Evolutionary conservation across 495 filamentous ascomycete genomes (phyloP), one percentile per base, ranked within the genome.

Genomic region (Penicillium fimorum): DNA sequence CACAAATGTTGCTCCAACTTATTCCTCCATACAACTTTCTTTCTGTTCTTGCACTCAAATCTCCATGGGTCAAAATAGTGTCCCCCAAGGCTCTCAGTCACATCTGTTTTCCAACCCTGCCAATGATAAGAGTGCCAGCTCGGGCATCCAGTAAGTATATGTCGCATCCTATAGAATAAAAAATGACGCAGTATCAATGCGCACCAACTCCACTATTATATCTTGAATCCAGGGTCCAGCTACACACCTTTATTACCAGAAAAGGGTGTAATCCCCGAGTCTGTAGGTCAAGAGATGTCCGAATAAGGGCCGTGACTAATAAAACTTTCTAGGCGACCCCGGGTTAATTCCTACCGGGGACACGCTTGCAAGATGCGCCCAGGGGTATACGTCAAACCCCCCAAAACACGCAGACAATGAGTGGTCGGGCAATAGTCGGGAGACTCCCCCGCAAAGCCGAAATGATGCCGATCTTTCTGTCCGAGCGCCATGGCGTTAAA

Each of bases 191-290:
- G 33, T 15, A n/a, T 2, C 4, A 27, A 27, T 27, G 25, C 25
- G 4, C 4, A 27, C 5, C 44, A 71, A n/a, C 12, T 58, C 15
- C 4, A 70, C 29, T 0, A 72, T 74, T 3, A 33, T 81, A 83
- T 43, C 76, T 78, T 4, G 78, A 76, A 57, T 83, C 75, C 53
- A 78, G 78, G 12, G 81, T 58, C 56, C 70, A 77, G 13, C 53
- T 50, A 51, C 80, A 80, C 13, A 80, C 53, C 0, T 79, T 78
- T 1, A 59, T 65, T 3, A 75, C 80, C 2, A 71, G 64, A 13
- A 81, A 65, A 3, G 59, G 53, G 46, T 80, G 35, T 77, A 72
- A 13, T 57, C 62, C 1, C 78, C 79, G 0, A 82, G 71, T 2
- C 66, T 44, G 40, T 74, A 79, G 1, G 73, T 65, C 0, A 59